Evolutionary conservation across 139 green algal species (phyloP).

Genomic region (Parachlorella kessleri): DNA sequence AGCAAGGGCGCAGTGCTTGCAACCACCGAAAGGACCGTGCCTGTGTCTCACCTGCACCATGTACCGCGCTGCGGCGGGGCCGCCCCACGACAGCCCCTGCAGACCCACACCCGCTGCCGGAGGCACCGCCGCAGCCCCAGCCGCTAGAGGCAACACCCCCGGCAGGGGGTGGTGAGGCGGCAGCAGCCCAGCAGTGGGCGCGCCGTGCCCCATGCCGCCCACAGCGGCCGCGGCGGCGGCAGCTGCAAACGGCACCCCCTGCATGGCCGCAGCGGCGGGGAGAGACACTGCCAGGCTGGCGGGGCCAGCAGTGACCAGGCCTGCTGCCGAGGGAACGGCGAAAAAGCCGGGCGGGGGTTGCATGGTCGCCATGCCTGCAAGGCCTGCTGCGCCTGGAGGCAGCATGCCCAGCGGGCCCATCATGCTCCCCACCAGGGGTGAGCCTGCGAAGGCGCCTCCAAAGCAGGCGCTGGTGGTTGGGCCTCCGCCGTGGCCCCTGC

Average conservation of each 20-base stretch:
- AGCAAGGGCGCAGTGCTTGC: no score
- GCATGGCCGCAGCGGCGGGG: no score
- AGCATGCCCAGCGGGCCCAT: background rate
- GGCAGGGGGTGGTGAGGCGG: no score
- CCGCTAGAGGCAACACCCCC: background rate
- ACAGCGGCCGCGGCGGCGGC: no score
- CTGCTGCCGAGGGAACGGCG: background rate
- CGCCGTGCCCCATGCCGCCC: no score
- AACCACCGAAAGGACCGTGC: no score
- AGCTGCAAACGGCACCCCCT: no score
- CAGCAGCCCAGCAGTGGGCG: no score
- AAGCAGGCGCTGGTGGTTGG: background rate
- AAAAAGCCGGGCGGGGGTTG: background rate
- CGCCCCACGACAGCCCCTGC: background rate
- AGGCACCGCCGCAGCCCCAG: no score
- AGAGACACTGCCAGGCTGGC: no score
- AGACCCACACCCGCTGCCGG: background rate
- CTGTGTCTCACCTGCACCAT: conserved; percentile 30
- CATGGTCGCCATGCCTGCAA: background rate
- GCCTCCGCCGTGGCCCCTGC: no score
- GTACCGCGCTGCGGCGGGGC: conserved; percentile 18
- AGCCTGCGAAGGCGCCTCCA: background rate
- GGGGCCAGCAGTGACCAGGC: no score
- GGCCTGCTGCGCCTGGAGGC: conserved; percentile 3
- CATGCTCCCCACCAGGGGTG: background rate